A percentile compares a stretch with the other conserved stretches of the same genome.
Conservation (phyloP, 441 rosid genomes). For the Raphanus hybrid region DNA sequence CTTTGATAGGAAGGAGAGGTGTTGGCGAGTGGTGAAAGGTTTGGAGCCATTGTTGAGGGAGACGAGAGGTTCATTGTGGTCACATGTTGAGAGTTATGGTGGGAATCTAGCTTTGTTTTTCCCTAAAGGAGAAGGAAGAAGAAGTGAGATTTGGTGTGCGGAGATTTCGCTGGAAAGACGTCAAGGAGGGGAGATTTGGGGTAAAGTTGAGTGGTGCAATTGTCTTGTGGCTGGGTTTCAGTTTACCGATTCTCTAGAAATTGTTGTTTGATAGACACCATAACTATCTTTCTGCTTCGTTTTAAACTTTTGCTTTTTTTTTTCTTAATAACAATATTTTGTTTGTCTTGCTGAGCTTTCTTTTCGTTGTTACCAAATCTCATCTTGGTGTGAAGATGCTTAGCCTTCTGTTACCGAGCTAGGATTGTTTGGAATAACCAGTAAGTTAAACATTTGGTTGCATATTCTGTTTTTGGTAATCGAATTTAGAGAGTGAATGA, state of each 20-base stretch:
- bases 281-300: not conserved
- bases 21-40: constrained; percentile 11
- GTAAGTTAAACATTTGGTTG: too few relatives aligned
- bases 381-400: not conserved
- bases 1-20: not conserved
- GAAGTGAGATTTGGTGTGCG: not conserved
- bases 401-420: not conserved
- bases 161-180: not conserved
- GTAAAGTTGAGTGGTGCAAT: constrained; percentile 1
- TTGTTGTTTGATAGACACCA: not conserved
- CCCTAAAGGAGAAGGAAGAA: not conserved
- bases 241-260: not conserved
- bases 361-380: not conserved
- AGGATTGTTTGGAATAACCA: too few relatives aligned
- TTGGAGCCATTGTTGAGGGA: not conserved
- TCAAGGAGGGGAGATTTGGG: not conserved
- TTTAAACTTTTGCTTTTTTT: not conserved
- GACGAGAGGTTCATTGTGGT: not conserved
- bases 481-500: too few relatives aligned
- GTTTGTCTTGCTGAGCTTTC: not conserved
- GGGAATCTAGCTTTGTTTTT: not conserved
- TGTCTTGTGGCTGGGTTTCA: not conserved
- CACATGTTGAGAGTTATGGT: not conserved
- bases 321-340: not conserved
- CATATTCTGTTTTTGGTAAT: too few relatives aligned